Evolutionary conservation across 192 early-diverging fungal species (phyloP), one percentile per base, ranked within the genome.

Genomic region (Coemansia sp.): DNA sequence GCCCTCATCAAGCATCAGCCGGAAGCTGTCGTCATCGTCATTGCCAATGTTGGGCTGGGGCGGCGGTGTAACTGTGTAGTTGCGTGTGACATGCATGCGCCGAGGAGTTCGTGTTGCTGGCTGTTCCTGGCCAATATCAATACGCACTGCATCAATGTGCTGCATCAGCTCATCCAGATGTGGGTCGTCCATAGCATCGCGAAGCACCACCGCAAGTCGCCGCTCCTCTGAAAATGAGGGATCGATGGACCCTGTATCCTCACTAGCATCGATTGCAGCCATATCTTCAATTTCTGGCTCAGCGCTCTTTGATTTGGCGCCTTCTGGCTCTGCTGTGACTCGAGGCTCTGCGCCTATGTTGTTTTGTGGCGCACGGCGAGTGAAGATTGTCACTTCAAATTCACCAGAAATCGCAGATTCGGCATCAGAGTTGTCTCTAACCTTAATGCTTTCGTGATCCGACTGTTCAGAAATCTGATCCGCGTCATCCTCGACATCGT

Each of bases 161-260:
- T 64, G 35, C 21, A 77, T 43, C 35, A 77, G 59, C 52, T 45
- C 50, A 2, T 72, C 69, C 49, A 77, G 45, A 35, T 77, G 45
- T 22, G 22, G 25, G 35, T 77, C 75, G 5, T 57, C 23, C 25
- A 62, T 45, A 21, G 56, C 60, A 29, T 77, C 75, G 1, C 66
- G 61, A 47, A 77, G 35, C 25, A 77, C 23, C 21, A 53, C 62
- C 3, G 75, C 75, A 23, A 77, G 49, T 2, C 70, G 65, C n/a
- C 75, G 69, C 62, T 72, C 75, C 25, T 77, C 75, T 48, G 38
- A 53, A 29, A 77, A 77, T 24, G 75, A 77, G 48, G 70, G 63
- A 38, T 75, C 73, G 21, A 71, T 71, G 2, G 73, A 39, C 12
- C 56, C 27, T 24, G 21, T 53, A 12, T 62, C 60, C 7, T 11